phyloP scores from a whole-genome alignment of 2,329 filamentous ascomycete genomes.

The Microdochium paspali region DNA sequence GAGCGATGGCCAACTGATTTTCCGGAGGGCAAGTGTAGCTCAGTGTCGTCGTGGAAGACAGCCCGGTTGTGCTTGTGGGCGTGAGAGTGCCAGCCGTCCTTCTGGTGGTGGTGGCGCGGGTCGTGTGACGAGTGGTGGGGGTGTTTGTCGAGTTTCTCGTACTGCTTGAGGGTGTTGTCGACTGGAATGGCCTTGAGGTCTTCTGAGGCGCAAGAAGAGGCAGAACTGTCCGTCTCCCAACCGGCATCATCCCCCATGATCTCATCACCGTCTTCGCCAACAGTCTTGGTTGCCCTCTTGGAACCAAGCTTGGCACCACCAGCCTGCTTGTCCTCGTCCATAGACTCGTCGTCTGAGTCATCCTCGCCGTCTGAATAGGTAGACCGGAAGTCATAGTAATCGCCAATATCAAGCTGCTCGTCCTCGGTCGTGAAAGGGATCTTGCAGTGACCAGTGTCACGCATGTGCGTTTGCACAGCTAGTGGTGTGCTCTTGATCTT shows the following conservation, averaged over 20 bases:
- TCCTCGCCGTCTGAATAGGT: slow-evolving; percentile 82
- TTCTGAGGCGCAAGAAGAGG: slow-evolving; percentile 79
- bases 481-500: slow-evolving; percentile 70
- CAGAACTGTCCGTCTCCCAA: slow-evolving; percentile 92
- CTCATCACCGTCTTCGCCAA: slow-evolving; percentile 44
- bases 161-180: slow-evolving; percentile 61
- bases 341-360: slow-evolving; percentile 40
- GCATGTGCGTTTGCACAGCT: slow-evolving; percentile 92
- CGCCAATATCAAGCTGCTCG: slow-evolving; percentile 87
- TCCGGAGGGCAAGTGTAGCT: slow-evolving; percentile 86
- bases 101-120: slow-evolving; percentile 62
- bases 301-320: slow-evolving; percentile 63
- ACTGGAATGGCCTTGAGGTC: slow-evolving; percentile 74
- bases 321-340: slow-evolving; percentile 36
- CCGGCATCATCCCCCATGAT: slow-evolving; percentile 60
- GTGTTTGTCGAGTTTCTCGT: slow-evolving; percentile 62
- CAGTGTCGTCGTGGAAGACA: slow-evolving; percentile 85
- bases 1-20: slow-evolving; percentile 85
- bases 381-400: slow-evolving; percentile 94
- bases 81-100: slow-evolving; percentile 73
- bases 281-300: slow-evolving; percentile 42
- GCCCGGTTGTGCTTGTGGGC: slow-evolving; percentile 64
- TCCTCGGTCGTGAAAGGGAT: slow-evolving; percentile 84
- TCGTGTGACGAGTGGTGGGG: slow-evolving; percentile 67
- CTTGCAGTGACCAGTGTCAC: slow-evolving; percentile 93